phyloP scores from a whole-genome alignment of 2,329 filamentous ascomycete genomes.

The Pseudogymnoascus sp. region DNA sequence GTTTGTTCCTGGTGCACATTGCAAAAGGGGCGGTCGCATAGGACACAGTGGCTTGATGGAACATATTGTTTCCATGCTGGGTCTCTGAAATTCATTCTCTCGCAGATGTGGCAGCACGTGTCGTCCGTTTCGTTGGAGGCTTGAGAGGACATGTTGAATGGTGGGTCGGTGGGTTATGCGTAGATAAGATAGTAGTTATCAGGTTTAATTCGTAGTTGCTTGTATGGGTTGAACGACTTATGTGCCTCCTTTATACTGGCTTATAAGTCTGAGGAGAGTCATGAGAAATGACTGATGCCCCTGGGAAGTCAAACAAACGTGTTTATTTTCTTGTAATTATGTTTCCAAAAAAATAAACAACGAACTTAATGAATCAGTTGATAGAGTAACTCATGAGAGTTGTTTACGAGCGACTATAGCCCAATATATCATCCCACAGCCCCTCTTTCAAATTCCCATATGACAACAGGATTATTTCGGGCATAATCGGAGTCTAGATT shows the following conservation, averaged over 20 bases:
- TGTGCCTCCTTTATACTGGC: slow-evolving; percentile 4
- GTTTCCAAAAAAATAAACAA: not conserved
- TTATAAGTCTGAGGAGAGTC: not conserved
- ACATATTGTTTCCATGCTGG: slow-evolving; percentile 1
- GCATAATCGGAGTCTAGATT: slow-evolving; percentile 8
- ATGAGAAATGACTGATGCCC: slow-evolving; percentile 1
- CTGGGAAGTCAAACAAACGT: not conserved
- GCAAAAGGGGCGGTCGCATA: not conserved
- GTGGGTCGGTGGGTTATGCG: not conserved
- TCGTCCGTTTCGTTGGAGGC: not conserved
- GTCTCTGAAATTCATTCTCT: slow-evolving; percentile 1
- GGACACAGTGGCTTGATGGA: slow-evolving; percentile 2
- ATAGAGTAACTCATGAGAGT: not conserved
- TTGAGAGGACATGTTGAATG: not conserved
- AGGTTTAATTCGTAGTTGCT: not conserved
- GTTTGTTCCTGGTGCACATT: not conserved
- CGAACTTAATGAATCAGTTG: not conserved
- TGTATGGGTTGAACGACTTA: not conserved
- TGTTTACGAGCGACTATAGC: not conserved
- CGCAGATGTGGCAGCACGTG: slow-evolving; percentile 7
- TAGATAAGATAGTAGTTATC: not conserved
- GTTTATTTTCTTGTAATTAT: not conserved
- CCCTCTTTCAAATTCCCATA: slow-evolving; percentile 6
- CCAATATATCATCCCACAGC: slow-evolving; percentile 8
- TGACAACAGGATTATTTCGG: not conserved